These are phyloP conservation scores for Aspergillus carlsbadensis DNA, from an alignment of 495 filamentous ascomycete species.

Conservation along the genomic window DNA sequence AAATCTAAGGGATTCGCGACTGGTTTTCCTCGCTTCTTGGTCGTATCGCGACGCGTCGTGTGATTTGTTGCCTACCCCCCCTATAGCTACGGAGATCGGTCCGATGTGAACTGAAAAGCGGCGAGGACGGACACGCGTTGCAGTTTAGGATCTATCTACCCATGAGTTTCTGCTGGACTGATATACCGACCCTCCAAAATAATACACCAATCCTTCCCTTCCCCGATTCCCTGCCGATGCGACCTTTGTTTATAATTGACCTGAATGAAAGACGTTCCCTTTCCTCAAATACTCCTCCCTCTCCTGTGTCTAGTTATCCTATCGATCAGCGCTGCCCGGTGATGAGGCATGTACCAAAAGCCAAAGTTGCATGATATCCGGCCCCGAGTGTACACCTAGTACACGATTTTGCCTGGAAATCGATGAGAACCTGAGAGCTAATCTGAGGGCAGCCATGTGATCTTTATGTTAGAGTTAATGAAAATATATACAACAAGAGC, in stretches of 20 bases:
- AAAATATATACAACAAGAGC: too few species aligned
- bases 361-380: slow-evolving; percentile 57
- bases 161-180: too few species aligned
- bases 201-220: too few species aligned
- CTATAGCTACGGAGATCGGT: too few species aligned
- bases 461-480: neutral
- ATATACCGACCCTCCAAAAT: too few species aligned
- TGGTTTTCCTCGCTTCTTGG: neutral
- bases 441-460: slow-evolving; percentile 45
- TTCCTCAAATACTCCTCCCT: neutral
- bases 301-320: neutral
- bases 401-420: slow-evolving; percentile 37
- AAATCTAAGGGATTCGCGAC: slow-evolving; percentile 41
- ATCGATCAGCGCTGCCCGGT: slow-evolving; percentile 30
- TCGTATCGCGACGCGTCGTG: neutral
- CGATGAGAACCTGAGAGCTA: slow-evolving; percentile 59
- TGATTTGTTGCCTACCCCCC: neutral
- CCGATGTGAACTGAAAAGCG: too few species aligned
- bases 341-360: slow-evolving; percentile 54
- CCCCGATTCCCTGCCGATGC: neutral
- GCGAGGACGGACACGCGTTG: too few species aligned
- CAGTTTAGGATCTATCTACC: too few species aligned
- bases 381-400: slow-evolving; percentile 15
- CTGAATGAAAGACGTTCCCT: neutral
- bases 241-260: neutral